Evolutionary conservation across 148 eudicot species (phyloP).

Genomic region (Camellia lanceoleosa): DNA sequence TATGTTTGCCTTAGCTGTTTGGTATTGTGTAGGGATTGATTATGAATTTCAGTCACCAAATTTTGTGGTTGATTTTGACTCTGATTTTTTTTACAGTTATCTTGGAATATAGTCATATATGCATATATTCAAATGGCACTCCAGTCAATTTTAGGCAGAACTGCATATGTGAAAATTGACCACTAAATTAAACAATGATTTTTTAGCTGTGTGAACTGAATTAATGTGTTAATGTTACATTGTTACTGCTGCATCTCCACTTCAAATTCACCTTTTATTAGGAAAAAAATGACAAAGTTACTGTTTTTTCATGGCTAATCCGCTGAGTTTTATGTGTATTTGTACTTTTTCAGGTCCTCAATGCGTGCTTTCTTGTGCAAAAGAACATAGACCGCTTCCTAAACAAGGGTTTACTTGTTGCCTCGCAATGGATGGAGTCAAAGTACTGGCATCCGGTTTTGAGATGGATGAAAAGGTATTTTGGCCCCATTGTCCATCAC

Average conservation of each 20-base stretch:
- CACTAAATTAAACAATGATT: neutral
- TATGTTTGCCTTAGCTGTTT: neutral
- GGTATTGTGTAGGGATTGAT: neutral
- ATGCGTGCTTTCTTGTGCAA: slow-evolving; percentile 87
- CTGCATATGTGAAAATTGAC: neutral
- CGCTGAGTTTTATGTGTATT: neutral
- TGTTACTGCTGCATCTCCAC: neutral
- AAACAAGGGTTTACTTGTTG: slow-evolving; percentile 84
- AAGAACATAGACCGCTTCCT: slow-evolving; percentile 78
- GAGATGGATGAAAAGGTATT: slow-evolving; percentile 72
- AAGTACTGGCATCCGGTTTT: slow-evolving; percentile 85
- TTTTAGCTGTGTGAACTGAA: neutral
- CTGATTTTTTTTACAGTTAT: neutral
- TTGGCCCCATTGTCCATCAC: slow-evolving; percentile 9
- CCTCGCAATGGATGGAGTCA: slow-evolving; percentile 96
- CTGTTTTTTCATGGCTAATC: neutral
- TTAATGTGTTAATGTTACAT: neutral
- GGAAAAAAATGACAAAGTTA: neutral
- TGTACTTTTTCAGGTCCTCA: slow-evolving; percentile 74
- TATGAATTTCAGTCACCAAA: neutral
- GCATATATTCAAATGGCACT: neutral
- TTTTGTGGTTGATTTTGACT: neutral
- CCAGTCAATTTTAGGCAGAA: neutral
- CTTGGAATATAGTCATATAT: neutral
- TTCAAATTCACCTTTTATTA: neutral